Evolutionary conservation across 2,329 filamentous ascomycete species (phyloP).

Genomic region (Trichophyton verrucosum): DNA sequence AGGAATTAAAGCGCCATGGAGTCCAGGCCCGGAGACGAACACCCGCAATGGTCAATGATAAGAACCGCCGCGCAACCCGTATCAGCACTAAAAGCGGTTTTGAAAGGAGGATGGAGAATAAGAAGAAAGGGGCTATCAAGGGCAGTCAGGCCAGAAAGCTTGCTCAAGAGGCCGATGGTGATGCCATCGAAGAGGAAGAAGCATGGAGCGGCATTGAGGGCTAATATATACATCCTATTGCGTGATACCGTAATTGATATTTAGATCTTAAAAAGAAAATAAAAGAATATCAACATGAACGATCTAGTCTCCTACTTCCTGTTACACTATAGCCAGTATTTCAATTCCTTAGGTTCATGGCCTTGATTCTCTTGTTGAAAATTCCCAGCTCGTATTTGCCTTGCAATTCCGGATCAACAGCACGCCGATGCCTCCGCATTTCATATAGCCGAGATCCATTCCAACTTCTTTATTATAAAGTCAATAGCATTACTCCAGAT

Average conservation of each 20-base stretch:
- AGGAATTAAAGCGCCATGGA: slow-evolving; percentile 68
- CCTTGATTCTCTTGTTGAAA: neutral
- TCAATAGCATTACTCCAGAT: neutral
- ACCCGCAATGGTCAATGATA: slow-evolving; percentile 23
- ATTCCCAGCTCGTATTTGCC: neutral
- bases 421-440: neutral
- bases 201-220: slow-evolving; percentile 31
- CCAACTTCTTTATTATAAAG: neutral
- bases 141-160: slow-evolving; percentile 29
- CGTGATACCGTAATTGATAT: neutral
- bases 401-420: neutral
- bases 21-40: slow-evolving; percentile 55
- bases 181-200: slow-evolving; percentile 20
- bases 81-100: slow-evolving; percentile 55
- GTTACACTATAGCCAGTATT: neutral
- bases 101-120: slow-evolving; percentile 36
- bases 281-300: neutral
- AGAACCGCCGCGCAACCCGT: slow-evolving; percentile 41
- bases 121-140: slow-evolving; percentile 33
- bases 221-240: slow-evolving; percentile 13
- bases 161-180: slow-evolving; percentile 9
- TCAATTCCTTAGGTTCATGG: neutral
- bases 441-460: neutral
- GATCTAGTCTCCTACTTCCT: neutral
- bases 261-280: neutral